Evolutionary conservation across 2,329 filamentous ascomycete species (phyloP).

Genomic region (Pseudogymnoascus sp.): DNA sequence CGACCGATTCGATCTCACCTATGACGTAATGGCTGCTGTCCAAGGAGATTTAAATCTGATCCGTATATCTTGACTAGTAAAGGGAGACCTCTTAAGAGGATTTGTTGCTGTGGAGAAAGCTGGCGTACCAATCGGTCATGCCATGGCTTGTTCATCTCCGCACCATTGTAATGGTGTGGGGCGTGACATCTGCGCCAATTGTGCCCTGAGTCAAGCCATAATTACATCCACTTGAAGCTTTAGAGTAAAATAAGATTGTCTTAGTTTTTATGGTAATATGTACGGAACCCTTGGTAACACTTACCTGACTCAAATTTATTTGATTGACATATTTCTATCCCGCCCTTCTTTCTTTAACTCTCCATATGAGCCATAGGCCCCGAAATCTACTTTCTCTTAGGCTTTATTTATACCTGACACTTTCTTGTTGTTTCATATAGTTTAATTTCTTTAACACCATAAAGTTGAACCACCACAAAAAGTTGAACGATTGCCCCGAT

Average conservation of each 20-base stretch:
- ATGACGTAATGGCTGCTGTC: background rate
- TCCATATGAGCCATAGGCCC: background rate
- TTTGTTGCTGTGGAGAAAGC: background rate
- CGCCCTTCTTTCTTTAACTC: background rate
- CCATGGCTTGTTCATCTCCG: background rate
- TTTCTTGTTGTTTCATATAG: background rate
- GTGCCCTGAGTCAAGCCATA: background rate
- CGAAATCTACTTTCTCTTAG: background rate
- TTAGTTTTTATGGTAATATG: background rate
- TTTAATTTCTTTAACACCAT: background rate
- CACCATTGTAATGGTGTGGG: background rate
- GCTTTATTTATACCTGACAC: background rate
- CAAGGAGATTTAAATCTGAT: background rate
- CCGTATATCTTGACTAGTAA: background rate
- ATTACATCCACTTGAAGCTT: background rate
- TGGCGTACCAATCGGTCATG: background rate
- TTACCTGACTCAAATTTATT: background rate
- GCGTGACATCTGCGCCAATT: background rate
- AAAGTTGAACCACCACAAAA: background rate
- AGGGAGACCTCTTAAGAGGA: background rate
- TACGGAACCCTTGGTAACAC: background rate
- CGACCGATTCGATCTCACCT: background rate
- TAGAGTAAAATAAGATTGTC: background rate
- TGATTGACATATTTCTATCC: background rate
- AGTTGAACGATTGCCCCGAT: background rate